Conservation (phyloP, 108 stramenopile genomes). For the Skeletonema costatum region DNA sequence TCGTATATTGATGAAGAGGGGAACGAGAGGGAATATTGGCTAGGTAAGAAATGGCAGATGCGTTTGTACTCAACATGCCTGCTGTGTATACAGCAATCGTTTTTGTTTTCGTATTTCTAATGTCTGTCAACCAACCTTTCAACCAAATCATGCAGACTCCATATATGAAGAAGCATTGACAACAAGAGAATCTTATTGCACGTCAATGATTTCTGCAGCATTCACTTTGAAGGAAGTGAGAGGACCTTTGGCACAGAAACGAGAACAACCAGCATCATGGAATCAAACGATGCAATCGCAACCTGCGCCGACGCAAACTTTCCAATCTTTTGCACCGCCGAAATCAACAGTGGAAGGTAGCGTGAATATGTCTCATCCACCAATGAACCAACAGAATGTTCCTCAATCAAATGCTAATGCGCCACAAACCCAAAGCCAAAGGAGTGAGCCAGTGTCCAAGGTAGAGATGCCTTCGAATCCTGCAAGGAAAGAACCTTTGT, state of each 20-base stretch:
- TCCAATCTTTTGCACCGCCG: background rate
- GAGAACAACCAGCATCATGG: background rate
- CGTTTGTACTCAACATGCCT: background rate
- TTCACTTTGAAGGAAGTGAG: constrained; percentile 42
- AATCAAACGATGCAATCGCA: background rate
- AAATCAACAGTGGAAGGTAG: background rate
- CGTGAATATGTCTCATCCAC: background rate
- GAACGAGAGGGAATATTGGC: constrained; percentile 76
- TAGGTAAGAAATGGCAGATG: constrained; percentile 24
- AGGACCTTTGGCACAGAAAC: background rate
- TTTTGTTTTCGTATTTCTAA: background rate
- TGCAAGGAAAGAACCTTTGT: background rate
- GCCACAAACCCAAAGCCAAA: background rate
- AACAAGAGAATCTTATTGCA: constrained; percentile 75
- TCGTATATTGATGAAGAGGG: constrained; percentile 78
- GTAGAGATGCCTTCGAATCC: background rate
- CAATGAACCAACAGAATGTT: background rate
- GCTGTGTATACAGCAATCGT: too few relatives aligned
- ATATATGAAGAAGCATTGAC: constrained; percentile 77
- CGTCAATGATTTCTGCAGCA: constrained; percentile 63
- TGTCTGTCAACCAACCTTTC: background rate
- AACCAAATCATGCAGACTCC: constrained; percentile 41
- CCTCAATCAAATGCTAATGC: background rate
- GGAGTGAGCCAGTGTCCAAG: background rate
- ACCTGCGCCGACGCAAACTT: background rate